Evolutionary conservation across 1,284 basidiomycete genomes (phyloP).

Genomic region (Trichosporon sp.): DNA sequence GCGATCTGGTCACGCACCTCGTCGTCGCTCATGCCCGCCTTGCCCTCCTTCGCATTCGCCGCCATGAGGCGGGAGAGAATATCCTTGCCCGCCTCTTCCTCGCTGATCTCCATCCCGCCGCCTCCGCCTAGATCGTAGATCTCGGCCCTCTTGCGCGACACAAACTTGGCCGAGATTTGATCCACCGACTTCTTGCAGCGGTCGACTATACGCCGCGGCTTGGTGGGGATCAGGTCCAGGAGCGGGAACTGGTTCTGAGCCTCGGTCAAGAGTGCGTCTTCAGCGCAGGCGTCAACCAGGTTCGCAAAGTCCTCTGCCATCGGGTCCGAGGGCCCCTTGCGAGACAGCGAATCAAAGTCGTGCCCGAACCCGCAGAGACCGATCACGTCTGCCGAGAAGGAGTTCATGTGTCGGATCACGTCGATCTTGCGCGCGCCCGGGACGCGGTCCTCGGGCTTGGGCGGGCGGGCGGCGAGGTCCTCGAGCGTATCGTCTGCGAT

Average conservation of each 20-base stretch:
- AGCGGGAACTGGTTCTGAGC: constrained; percentile 21
- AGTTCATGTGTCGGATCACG: constrained; percentile 63
- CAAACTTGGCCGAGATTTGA: not conserved
- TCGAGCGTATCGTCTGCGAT: constrained; percentile 26
- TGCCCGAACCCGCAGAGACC: constrained; percentile 69
- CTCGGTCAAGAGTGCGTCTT: not conserved
- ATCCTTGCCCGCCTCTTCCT: constrained; percentile 46
- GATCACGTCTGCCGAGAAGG: constrained; percentile 69
- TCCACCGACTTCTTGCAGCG: not conserved
- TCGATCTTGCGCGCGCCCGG: constrained; percentile 56
- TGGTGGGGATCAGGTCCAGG: constrained; percentile 19
- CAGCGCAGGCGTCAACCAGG: constrained; percentile 12
- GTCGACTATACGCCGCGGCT: not conserved
- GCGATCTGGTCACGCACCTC: constrained; percentile 76
- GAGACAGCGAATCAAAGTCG: constrained; percentile 54
- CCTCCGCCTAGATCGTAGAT: not conserved
- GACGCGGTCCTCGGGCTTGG: constrained; percentile 29
- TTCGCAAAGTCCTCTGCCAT: constrained; percentile 20
- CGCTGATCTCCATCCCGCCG: not conserved
- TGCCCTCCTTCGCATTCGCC: constrained; percentile 54
- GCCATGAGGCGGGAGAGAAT: constrained; percentile 51
- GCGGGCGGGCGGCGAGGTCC: constrained; percentile 20
- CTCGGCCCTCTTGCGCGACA: not conserved
- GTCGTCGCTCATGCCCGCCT: constrained; percentile 50
- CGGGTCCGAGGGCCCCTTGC: not conserved